Percentiles rank a stretch among this genome's conserved stretches.
Evolutionary conservation across 305 asterid species (phyloP).

Genomic region (Fraxinus angustifolia): DNA sequence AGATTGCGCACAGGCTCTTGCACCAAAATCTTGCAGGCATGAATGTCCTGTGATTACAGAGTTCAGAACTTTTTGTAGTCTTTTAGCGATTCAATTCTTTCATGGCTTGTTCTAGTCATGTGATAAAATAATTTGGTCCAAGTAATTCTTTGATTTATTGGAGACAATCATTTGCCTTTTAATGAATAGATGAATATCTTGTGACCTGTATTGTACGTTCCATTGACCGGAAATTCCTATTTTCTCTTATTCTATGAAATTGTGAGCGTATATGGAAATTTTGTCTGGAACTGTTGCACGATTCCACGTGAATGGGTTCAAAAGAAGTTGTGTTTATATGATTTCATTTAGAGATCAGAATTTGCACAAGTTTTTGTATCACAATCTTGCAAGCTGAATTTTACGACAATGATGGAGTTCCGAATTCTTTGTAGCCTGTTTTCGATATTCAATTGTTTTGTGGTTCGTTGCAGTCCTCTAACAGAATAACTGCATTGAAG

Average conservation of each 20-base stretch:
- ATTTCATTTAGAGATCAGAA: not conserved
- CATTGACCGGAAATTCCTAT: not conserved
- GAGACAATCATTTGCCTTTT: not conserved
- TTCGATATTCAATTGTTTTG: not conserved
- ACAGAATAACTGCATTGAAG: not conserved
- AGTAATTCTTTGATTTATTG: not conserved
- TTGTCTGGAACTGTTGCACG: not conserved
- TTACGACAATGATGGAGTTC: not conserved
- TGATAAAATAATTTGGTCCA: not conserved
- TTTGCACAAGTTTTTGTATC: not conserved
- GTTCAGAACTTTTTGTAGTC: not conserved
- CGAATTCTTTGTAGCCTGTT: not conserved
- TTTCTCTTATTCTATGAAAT: not conserved
- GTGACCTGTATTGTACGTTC: not conserved
- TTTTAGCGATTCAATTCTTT: not conserved
- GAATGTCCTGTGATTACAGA: not conserved
- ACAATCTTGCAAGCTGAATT: not conserved
- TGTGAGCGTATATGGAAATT: not conserved
- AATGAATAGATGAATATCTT: not conserved
- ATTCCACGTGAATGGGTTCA: not conserved
- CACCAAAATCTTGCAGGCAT: conserved; percentile 1
- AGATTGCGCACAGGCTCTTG: conserved; percentile 2
- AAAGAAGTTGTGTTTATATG: not conserved
- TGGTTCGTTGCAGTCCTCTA: not conserved
- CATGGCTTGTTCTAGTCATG: not conserved